Evolutionary conservation across 2,329 filamentous ascomycete species (phyloP), one percentile per base, ranked within the genome.

Genomic region (Colletotrichum costaricense): DNA sequence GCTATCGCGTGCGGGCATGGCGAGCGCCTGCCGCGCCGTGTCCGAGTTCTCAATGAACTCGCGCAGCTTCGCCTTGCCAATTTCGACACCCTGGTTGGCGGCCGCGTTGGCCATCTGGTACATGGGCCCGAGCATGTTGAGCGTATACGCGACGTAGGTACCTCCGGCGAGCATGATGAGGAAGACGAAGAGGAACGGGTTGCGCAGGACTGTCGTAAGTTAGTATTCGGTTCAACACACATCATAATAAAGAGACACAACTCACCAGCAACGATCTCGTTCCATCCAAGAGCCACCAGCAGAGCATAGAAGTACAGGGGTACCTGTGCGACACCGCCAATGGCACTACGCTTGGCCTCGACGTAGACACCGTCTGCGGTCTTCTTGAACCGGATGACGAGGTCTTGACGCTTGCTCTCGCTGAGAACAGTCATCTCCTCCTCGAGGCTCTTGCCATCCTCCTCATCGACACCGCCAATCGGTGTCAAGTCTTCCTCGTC

Each of bases 361-460:
- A 99, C 95, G 79, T 98, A 99, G 4, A 99, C 96, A 8, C 95
- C 97, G 81, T 99, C 97, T 1, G 97, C 97, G 46, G 95, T 97
- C 89, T 98, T 98, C 89, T 98, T 98, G 89, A 99, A 99, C 68
- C 97, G 90, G 16, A 97, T 93, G 11, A 95, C 94, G 33, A 99
- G 89, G 81, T 99, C 95, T 80, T 97, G 94, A 73, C 94, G 91
- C 85, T 98, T 98, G 76, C 91, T 89, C 83, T 98, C 96, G 79
- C 93, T 93, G 59, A 99, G 88, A n/a, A 98, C 91, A 0, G 94
- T 97, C 92, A 97, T 98, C 84, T 99, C 97, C 81, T 98, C 97
- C 79, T 98, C 95, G 26, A 98, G 86, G 76, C 93, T 97, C 88
- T 97, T 97, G 79, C 95, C 95, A 75, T 97, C 95, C 69, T 98